Evolutionary conservation across 805 yeast species (phyloP), one percentile per base, ranked within the genome.

Genomic region (Yamadazyma philogaea): DNA sequence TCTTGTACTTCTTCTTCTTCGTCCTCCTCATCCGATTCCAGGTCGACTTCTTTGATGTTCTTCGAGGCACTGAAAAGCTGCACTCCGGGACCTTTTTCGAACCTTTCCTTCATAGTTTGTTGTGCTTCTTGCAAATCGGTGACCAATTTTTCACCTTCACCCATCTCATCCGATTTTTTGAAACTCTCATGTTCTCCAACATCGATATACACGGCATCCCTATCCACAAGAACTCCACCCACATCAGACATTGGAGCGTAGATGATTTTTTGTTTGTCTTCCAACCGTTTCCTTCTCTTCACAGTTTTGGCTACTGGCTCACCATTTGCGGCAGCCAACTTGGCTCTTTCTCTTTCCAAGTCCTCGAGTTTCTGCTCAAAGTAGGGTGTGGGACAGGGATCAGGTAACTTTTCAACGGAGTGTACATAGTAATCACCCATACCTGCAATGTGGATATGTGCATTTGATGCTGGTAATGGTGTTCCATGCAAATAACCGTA

Each of bases 171-270:
- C 17, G 44, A 43, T 1, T 78, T 72, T 14, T 74, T 78, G 60
- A 85, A 85, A 30, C 75, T 60, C 40, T 73, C 74, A 32, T 60
- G 64, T 18, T 67, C 68, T 1, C 88, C 89, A 7, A 86, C 80
- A 54, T 86, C 97, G 46, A 93, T 87, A 56, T 90, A 93, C 2
- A 93, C 99, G 7, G 99, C 96, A 69, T 93, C 99, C 59, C 85
- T 90, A 67, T 93, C 99, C 47, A 93, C 88, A 51, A 93, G 72
- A 28, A 93, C 95, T 61, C 99, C 99, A 44, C 97, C 97, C n/a
- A 93, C 96, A 64, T 93, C 98, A 36, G 97, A 87, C 99, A 93
- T 93, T 38, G 99, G 99, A 0, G 99, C 99, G 63, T 95, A 93
- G 2, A 93, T 88, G 51, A 88, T 79, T 61, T 90, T 93, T 60